These are phyloP conservation scores for Coniophora puteana DNA, from an alignment of 1,284 basidiomycete species.

Conservation along the genomic window DNA sequence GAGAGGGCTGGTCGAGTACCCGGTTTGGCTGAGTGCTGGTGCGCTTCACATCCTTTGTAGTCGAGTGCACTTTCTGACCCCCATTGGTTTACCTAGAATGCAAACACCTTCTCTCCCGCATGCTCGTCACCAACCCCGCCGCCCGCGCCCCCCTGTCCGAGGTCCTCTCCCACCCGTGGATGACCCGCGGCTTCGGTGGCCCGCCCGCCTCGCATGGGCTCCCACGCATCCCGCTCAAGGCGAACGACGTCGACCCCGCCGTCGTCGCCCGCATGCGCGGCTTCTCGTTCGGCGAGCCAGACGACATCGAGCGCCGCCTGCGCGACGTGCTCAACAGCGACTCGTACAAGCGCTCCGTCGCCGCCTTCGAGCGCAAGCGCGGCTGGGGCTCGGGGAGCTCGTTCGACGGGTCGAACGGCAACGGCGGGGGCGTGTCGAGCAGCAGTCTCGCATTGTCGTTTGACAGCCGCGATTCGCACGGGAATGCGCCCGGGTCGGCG, in stretches of 20 bases:
- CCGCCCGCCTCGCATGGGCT: slow-evolving; percentile 85
- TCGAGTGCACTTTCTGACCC: slow-evolving; percentile 11
- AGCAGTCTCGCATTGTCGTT: slow-evolving; percentile 67
- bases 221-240: slow-evolving; percentile 82
- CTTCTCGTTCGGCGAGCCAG: slow-evolving; percentile 92
- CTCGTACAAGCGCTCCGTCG: slow-evolving; percentile 69
- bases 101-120: slow-evolving; percentile 89
- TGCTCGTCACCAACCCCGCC: slow-evolving; percentile 94
- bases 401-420: slow-evolving; percentile 53
- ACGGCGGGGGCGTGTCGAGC: too few relatives aligned
- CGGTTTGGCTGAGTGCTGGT: slow-evolving; percentile 94
- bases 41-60: slow-evolving; percentile 24
- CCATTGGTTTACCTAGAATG: slow-evolving; percentile 68
- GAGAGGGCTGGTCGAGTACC: slow-evolving; percentile 94
- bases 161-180: slow-evolving; percentile 93
- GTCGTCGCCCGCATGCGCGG: slow-evolving; percentile 94
- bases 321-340: slow-evolving; percentile 77
- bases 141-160: slow-evolving; percentile 83
- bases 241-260: slow-evolving; percentile 82
- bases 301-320: slow-evolving; percentile 80
- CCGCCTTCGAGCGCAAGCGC: slow-evolving; percentile 75
- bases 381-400: slow-evolving; percentile 45
- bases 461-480: too few relatives aligned
- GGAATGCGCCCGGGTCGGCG: too few relatives aligned
- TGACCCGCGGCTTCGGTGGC: slow-evolving; percentile 83